phyloP scores from a whole-genome alignment of 2,329 filamentous ascomycete species.

The Neurospora sp. region DNA sequence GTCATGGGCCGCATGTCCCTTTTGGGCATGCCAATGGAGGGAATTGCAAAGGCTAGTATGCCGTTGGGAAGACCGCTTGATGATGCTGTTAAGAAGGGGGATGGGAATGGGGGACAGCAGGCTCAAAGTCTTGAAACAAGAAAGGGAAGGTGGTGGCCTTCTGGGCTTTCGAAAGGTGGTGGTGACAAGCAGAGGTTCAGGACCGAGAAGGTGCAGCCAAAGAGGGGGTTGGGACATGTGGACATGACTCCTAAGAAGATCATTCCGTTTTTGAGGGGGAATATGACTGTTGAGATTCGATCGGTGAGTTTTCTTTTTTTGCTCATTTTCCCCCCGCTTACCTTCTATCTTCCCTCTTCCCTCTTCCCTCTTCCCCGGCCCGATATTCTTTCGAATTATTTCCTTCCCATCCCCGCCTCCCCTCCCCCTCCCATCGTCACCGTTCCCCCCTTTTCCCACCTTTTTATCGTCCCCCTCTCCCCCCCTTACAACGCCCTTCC shows the following conservation, averaged over 20 bases:
- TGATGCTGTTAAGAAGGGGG: not conserved
- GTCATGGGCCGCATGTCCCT: constrained; percentile 26
- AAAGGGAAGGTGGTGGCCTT: not conserved
- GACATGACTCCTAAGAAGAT: constrained; percentile 8
- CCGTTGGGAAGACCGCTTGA: constrained; percentile 2
- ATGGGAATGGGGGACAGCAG: not conserved
- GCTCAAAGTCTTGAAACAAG: not conserved
- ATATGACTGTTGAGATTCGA: constrained; percentile 15
- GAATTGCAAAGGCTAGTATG: constrained; percentile 14
- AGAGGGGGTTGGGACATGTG: not conserved
- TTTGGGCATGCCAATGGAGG: constrained; percentile 26
- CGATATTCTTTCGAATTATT: not conserved
- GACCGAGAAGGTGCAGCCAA: not conserved
- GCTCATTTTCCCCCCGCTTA: no score
- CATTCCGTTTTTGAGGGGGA: constrained; percentile 10
- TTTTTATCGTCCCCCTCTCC: not conserved
- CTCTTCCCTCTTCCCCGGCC: not conserved
- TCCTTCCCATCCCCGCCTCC: not conserved
- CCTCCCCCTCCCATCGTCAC: no score
- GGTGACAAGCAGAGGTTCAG: no score
- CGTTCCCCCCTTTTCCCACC: not conserved
- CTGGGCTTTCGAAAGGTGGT: not conserved
- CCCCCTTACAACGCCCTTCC: no score
- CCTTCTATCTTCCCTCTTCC: no score
- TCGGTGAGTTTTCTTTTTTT: constrained; percentile 10